Base-by-base conservation (phyloP, 331 rosid species). In the Malus hybrid region DNA sequence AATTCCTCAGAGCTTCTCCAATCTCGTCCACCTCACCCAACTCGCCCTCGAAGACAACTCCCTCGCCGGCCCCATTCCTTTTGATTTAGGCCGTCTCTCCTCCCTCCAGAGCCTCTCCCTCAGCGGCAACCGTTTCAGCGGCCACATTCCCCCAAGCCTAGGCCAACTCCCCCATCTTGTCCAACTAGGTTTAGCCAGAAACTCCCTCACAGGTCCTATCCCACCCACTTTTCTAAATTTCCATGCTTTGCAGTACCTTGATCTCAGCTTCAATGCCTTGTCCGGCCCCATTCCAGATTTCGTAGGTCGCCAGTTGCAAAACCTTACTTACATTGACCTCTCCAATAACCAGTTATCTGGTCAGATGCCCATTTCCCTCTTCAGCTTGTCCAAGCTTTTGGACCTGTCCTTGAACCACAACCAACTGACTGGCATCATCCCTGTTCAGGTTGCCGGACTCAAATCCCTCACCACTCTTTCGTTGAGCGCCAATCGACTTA, bases 41-140 rank as follows among this genome's bases (percentile, higher is more conserved):
- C 82, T 94, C 63, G 80, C 84, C 39, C 81, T 94, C 4, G 97
- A 94, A 58, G 96, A 90, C 77, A 94, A 92, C 81, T 87, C 83
- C n/a, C 91, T 94, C 72, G 82, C 75, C 63, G 97, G 97, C 32
- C 76, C n/a, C 80, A 87, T 94, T 68, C 99, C 99, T 88, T 74
- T 88, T 10, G 72, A 86, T 83, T 83, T 94, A 82, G 96, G 96
- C 28, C 90, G 44, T 66, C 68, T 90, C 77, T 11, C 97, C 56
- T 75, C 78, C 66, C 99, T 94, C 33, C 93, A 88, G 70, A 73
- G 82, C 68, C 91, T 94, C 82, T 85, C 96, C 62, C 63, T 94
- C 30, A 63, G 79, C 78, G 97, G 97, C 53, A 94, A 94, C 86
- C 90, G 70, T 70, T 80, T 94, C 57, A 88, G 63, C 68, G 99